These are phyloP conservation scores for Sequoiadendron giganteum DNA, from an alignment of 75 land plant species.

Conservation along the genomic window DNA sequence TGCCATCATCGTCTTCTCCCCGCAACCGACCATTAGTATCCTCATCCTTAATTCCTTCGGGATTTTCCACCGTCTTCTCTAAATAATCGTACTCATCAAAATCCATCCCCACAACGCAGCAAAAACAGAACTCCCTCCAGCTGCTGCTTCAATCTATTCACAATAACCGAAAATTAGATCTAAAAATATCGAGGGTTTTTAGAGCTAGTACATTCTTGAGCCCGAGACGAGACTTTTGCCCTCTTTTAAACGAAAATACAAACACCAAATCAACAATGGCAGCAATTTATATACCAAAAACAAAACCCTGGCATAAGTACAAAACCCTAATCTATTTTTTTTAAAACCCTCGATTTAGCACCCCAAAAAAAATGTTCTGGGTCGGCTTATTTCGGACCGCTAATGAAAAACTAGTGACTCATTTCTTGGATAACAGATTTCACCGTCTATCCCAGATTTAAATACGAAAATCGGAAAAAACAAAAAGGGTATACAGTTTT, in stretches of 20 bases:
- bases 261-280: background rate
- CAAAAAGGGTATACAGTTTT: background rate
- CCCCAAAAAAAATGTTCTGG: background rate
- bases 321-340: background rate
- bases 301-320: background rate
- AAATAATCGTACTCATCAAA: constrained; percentile 60
- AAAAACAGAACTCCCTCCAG: background rate
- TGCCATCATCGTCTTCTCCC: constrained; percentile 14
- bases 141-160: background rate
- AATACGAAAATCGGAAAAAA: background rate
- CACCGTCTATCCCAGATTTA: background rate
- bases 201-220: background rate
- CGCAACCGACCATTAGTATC: constrained; percentile 1
- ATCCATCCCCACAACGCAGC: constrained; percentile 8
- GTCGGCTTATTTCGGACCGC: background rate
- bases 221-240: background rate
- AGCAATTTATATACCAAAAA: background rate
- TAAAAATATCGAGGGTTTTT: background rate
- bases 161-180: background rate
- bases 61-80: constrained; percentile 82
- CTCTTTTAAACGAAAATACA: background rate
- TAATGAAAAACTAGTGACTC: background rate
- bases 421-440: background rate
- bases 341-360: background rate
- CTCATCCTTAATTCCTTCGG: constrained; percentile 14